Percentiles rank a stretch among this genome's conserved stretches.
Conservation (phyloP, 2,329 filamentous ascomycete species). For the Zarea fungicola region DNA sequence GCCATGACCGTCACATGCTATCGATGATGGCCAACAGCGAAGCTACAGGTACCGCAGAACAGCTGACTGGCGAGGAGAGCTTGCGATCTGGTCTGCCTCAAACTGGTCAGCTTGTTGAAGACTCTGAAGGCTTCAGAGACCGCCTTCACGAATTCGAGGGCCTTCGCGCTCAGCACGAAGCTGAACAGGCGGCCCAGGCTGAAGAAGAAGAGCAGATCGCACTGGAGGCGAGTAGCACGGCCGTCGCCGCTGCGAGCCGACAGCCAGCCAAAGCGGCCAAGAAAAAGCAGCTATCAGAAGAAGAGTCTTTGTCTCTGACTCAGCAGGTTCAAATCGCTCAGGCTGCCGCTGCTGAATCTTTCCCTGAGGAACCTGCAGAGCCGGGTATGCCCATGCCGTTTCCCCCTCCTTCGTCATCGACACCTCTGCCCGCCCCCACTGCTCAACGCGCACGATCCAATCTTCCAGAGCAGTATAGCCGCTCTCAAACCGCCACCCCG, state of each 20-base stretch:
- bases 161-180: conserved; percentile 67
- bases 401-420: conserved; percentile 66
- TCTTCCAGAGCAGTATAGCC: conserved; percentile 66
- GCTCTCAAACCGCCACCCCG: conserved; percentile 76
- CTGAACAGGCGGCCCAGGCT: conserved; percentile 36
- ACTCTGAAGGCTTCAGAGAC: conserved; percentile 58
- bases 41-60: conserved; percentile 30
- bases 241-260: conserved; percentile 2
- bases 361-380: conserved; percentile 46
- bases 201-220: conserved; percentile 22
- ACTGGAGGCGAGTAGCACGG: conserved; percentile 14
- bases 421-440: conserved; percentile 80
- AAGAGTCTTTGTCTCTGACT: conserved; percentile 59
- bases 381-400: conserved; percentile 71
- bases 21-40: conserved; percentile 32
- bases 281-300: conserved; percentile 29
- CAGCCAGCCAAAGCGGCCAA: conserved; percentile 17
- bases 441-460: conserved; percentile 81
- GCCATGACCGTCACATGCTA: conserved; percentile 49
- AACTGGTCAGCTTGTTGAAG: conserved; percentile 46
- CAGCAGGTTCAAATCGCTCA: conserved; percentile 79
- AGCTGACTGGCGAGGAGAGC: conserved; percentile 32
- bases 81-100: conserved; percentile 44
- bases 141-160: conserved; percentile 81
- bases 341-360: conserved; percentile 37